Base-by-base conservation (phyloP, 805 yeast genomes). In the Candida glaebosa region DNA sequence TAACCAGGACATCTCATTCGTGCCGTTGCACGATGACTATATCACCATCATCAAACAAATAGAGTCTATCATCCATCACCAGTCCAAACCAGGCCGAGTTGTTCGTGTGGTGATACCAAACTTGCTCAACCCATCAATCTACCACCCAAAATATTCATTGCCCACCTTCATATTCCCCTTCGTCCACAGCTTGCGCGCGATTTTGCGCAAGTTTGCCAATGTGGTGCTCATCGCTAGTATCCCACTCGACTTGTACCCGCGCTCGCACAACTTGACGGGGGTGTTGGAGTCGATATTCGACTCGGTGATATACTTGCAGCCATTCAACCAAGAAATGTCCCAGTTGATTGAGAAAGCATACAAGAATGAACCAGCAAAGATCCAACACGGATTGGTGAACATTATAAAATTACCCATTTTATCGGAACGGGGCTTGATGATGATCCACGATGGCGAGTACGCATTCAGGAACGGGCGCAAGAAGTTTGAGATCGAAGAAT, bases 371-470 rank as follows among this genome's bases (percentile, higher is more conserved):
- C 91, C 93, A 5, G 67, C 79, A 14, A 84, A 83, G 56, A 75
- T 85, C 19, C 89, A 83, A 50, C 97, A 90, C 54, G 99, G 98
- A 0, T 73, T 89, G 40, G 75, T 91, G 32, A 86, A 91, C 56
- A 69, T 93, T 2, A 59, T 75, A 42, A 86, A 87, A 52, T 54
- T 90, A 6, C 93, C 96, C 0, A 70, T 77, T 1, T 63, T 87
- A 26, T 79, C 87, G 41, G 89, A 82, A 37, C 60, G 81, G 17
- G 98, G 99, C 1, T 71, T 79, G 51, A 90, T 89, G 96, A 78
- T 79, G 48, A 75, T 79, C 1, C 76, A 80, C 42, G 71, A 72
- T 43, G 82, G 85, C 44, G 97, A 90, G 61, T 83, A 78, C 60
- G 88, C 96, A 4, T 91, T 90, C 65, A 82, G 82, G 56, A 87